A percentile compares a stretch with the other conserved stretches of the same genome.
Evolutionary conservation across 768 basidiomycete species (phyloP).

Genomic region (Floccularia luteovirens): DNA sequence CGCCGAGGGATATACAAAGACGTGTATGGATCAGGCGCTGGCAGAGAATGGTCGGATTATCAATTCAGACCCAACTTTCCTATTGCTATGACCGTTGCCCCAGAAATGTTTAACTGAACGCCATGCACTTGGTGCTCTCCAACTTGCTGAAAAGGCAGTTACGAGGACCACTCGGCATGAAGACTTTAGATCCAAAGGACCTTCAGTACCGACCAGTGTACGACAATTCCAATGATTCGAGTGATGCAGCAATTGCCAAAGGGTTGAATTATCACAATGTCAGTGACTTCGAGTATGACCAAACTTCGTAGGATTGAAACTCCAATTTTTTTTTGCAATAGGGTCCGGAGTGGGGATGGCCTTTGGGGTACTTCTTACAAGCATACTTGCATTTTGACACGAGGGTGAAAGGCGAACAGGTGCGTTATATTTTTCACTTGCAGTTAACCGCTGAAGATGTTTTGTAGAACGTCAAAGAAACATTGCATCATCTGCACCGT

Average conservation of each 20-base stretch:
- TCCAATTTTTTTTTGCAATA: too few relatives aligned
- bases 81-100: constrained; percentile 95
- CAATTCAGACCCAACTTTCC: constrained; percentile 92
- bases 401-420: constrained; percentile 52
- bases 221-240: constrained; percentile 89
- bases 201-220: constrained; percentile 86
- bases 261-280: constrained; percentile 94
- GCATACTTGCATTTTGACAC: constrained; percentile 89
- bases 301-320: too few relatives aligned
- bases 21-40: constrained; percentile 82
- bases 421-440: constrained; percentile 23
- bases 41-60: constrained; percentile 95
- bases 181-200: constrained; percentile 85
- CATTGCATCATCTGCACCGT: constrained; percentile 74
- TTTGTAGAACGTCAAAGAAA: constrained; percentile 55
- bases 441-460: constrained; percentile 5
- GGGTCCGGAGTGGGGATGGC: constrained; percentile 96
- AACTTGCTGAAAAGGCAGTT: constrained; percentile 75
- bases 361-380: constrained; percentile 89
- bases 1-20: constrained; percentile 98
- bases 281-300: constrained; percentile 12
- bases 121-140: constrained; percentile 74
- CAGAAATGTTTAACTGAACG: constrained; percentile 83
- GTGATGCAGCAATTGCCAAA: constrained; percentile 81
- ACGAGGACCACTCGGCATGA: constrained; percentile 92